Conservation (phyloP, 306 rosid species). For the Trichosanthes cucumerina region DNA sequence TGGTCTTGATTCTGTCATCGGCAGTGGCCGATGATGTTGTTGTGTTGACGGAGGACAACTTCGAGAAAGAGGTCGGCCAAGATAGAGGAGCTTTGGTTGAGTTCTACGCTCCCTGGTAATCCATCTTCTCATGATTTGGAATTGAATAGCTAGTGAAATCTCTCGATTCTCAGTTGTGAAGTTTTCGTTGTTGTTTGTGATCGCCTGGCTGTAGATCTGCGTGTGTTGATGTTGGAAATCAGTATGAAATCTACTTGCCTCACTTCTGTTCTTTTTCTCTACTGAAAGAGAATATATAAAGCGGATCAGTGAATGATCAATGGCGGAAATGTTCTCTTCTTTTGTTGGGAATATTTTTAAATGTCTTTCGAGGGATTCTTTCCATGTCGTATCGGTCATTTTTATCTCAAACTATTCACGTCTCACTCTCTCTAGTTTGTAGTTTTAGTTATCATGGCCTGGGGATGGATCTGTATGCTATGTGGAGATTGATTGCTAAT, state of each 20-base stretch:
- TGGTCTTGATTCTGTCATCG: conserved; percentile 30
- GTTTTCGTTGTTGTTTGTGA: not conserved
- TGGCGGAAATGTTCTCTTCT: not conserved
- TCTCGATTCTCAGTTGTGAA: not conserved
- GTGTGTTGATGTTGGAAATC: not conserved
- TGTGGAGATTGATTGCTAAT: not conserved
- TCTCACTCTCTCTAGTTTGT: not conserved
- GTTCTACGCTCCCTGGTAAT: conserved; percentile 93
- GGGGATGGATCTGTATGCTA: conserved; percentile 2
- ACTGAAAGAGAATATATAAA: not conserved
- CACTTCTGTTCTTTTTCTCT: not conserved
- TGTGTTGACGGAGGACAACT: conserved; percentile 47
- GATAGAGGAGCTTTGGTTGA: conserved; percentile 77
- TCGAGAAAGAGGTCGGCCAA: conserved; percentile 71
- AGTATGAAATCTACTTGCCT: not conserved
- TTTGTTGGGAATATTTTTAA: not conserved
- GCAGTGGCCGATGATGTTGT: conserved; percentile 60
- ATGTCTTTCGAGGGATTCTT: not conserved
- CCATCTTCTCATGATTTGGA: not conserved
- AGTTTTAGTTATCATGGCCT: not conserved
- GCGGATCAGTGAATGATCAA: not conserved
- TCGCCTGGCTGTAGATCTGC: not conserved
- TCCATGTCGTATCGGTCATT: not conserved
- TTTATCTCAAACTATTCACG: not conserved
- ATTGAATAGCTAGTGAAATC: not conserved